Evolutionary conservation across 1,284 basidiomycete genomes (phyloP).

Genomic region (Cryptococcus wingfieldii): DNA sequence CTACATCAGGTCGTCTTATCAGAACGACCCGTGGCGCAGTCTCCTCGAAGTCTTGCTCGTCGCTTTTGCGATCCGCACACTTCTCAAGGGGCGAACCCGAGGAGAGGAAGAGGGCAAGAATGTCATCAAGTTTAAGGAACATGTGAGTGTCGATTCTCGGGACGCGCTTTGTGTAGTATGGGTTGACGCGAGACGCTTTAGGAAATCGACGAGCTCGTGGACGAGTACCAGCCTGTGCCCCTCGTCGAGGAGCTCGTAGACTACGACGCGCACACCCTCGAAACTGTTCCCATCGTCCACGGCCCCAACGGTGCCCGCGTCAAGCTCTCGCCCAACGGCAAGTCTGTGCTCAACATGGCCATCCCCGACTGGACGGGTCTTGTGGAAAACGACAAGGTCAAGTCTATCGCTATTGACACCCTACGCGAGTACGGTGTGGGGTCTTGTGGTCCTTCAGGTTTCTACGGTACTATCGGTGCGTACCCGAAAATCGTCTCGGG

Average conservation of each 20-base stretch:
- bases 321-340: conserved; percentile 67
- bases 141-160: conserved; percentile 65
- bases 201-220: conserved; percentile 96
- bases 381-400: conserved; percentile 80
- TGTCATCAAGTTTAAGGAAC: conserved; percentile 85
- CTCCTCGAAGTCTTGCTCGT: conserved; percentile 85
- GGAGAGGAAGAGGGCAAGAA: conserved; percentile 80
- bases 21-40: conserved; percentile 86
- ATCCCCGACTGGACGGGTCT: conserved; percentile 92
- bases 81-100: conserved; percentile 82
- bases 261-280: conserved; percentile 65
- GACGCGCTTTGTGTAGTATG: no score
- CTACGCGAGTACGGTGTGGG: conserved; percentile 92
- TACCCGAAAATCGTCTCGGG: conserved; percentile 3
- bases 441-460: conserved; percentile 93
- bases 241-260: conserved; percentile 59
- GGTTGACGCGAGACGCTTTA: conserved; percentile 40
- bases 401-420: conserved; percentile 77
- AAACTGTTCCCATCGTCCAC: conserved; percentile 69
- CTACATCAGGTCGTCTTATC: conserved; percentile 56
- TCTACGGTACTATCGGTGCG: conserved; percentile 91
- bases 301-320: conserved; percentile 81
- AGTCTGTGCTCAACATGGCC: conserved; percentile 80
- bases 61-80: conserved; percentile 81
- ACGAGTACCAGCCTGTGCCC: conserved; percentile 90